Base-by-base conservation (phyloP, 2,329 filamentous ascomycete genomes). In the Conoideocrella luteorostrata region DNA sequence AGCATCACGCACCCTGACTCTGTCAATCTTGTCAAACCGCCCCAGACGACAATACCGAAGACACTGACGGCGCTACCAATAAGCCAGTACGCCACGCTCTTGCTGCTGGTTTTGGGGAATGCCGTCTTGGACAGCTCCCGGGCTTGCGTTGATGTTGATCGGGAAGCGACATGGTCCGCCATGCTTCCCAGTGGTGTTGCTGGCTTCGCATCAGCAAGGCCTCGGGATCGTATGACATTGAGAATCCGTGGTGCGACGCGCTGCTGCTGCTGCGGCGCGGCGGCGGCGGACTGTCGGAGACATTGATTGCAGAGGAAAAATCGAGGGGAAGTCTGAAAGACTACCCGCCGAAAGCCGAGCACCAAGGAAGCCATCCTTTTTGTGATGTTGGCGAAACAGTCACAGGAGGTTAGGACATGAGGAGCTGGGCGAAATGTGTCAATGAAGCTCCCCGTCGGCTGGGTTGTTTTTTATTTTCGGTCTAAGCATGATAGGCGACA, bases 31-130 rank as follows among this genome's bases (percentile, higher is more conserved):
- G 93, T 98, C 54, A 98, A 73, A 5, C 93, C 93, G 46, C 93
- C 93, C 64, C 94, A 95, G 35, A 98, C 80, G 41, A 98, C 90
- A 56, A 98, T 95, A 47, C 93, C 93, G 66, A 97, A 98, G 41
- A 97, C 93, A 62, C 88, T 94, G 34, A 80, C 86, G 1, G 93
- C 90, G 55, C 90, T 96, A 37, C 82, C 91, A 44, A 98, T 70
- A 36, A 98, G 77, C 90, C 90, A 98, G 70, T 91, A 91, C 47
- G 83, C 93, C 35, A 95, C 90, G 9, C 72, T 69, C 65, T 86
- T 93, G 46, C 82, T 79, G 52, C 78, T 88, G 9, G 77, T 78
- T 55, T 86, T 75, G 23, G 77, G 75, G 47, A 75, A 78, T 3
- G 64, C 62, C 18, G 60, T 63, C 52, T 65, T 67, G 9, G 59